A percentile compares a stretch with the other conserved stretches of the same genome.
Evolutionary conservation across 345 rosid species (phyloP).

Genomic region (Psidium friedrichsthalianum): DNA sequence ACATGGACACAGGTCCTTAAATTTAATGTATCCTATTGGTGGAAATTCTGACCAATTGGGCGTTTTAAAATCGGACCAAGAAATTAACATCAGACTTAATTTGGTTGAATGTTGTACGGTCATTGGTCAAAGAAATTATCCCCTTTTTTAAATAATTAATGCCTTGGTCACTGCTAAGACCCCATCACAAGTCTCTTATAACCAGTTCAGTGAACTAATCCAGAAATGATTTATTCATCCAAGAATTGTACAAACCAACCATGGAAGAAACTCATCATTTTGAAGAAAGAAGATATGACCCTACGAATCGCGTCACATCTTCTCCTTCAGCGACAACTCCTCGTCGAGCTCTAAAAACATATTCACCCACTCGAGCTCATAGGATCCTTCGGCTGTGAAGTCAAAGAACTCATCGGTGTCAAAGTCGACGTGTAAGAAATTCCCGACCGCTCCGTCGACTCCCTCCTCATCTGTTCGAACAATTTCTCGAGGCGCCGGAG

Average conservation of each 20-base stretch:
- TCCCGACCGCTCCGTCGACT: neutral
- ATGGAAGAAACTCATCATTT: neutral
- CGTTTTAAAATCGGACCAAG: neutral
- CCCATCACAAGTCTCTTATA: neutral
- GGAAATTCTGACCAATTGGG: neutral
- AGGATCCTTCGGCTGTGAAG: slow-evolving; percentile 21
- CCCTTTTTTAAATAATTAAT: neutral
- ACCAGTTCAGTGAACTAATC: neutral
- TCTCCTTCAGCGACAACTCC: slow-evolving; percentile 7
- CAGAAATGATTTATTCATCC: neutral
- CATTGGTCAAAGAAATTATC: neutral
- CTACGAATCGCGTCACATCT: neutral
- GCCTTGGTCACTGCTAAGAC: neutral
- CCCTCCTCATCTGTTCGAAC: neutral
- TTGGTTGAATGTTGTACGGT: neutral
- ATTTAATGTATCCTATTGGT: neutral
- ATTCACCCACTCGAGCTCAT: slow-evolving; percentile 34
- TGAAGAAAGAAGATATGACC: neutral
- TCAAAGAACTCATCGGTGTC: slow-evolving; percentile 24
- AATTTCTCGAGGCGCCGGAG: neutral
- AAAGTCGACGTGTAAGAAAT: slow-evolving; percentile 3
- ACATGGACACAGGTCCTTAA: neutral
- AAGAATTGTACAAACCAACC: neutral
- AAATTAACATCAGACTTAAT: neutral
- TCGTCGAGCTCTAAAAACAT: slow-evolving; percentile 28